These are phyloP conservation scores for Serendipita vermifera DNA, from an alignment of 768 basidiomycete species.

Conservation along the genomic window DNA sequence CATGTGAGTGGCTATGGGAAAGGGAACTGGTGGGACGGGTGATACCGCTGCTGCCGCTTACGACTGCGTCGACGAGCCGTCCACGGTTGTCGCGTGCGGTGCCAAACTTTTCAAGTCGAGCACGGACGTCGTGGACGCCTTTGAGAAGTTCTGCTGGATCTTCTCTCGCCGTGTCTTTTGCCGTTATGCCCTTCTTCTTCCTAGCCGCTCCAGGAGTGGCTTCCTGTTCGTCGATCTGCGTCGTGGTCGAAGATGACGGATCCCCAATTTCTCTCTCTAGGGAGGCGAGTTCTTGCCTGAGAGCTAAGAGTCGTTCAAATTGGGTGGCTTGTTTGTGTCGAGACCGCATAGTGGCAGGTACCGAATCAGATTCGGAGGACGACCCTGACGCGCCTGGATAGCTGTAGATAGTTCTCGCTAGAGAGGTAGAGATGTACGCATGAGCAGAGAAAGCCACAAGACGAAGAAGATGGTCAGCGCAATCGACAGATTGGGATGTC, in stretches of 20 bases:
- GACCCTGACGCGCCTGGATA: conserved; percentile 39
- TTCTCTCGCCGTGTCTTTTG: background rate
- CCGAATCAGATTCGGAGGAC: conserved; percentile 25
- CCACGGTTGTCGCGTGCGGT: conserved; percentile 54
- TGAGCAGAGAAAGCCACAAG: background rate
- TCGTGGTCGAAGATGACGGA: conserved; percentile 55
- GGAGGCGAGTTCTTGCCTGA: conserved; percentile 67
- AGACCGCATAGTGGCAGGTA: conserved; percentile 29
- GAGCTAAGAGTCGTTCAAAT: conserved; percentile 43
- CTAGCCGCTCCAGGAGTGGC: conserved; percentile 21
- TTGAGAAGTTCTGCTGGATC: conserved; percentile 66
- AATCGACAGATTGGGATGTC: background rate
- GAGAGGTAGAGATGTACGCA: conserved; percentile 16
- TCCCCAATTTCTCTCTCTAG: conserved; percentile 76
- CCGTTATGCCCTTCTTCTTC: background rate
- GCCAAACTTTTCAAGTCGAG: conserved; percentile 52
- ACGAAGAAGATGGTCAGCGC: background rate
- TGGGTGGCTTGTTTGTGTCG: background rate
- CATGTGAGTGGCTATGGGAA: background rate
- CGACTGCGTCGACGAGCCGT: conserved; percentile 45
- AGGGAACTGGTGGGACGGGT: conserved; percentile 13
- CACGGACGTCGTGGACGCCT: conserved; percentile 62
- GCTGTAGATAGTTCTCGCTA: conserved; percentile 40
- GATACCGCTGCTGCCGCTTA: conserved; percentile 21
- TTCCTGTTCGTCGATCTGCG: conserved; percentile 39